These are phyloP conservation scores for Scleroderma bovista DNA, from an alignment of 768 basidiomycete species.

Conservation along the genomic window DNA sequence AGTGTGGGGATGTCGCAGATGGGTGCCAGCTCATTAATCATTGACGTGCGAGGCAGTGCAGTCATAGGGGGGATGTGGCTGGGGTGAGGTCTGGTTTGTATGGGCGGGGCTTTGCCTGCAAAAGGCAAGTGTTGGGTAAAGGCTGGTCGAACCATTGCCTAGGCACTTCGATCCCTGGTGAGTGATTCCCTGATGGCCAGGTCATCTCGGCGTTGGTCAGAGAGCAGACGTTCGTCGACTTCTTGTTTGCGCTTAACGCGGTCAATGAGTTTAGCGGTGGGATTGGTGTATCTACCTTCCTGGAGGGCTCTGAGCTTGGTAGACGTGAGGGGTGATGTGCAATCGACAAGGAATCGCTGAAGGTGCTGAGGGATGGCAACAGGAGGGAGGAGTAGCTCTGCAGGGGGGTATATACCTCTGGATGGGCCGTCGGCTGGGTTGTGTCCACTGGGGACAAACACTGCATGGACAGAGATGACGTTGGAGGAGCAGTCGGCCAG, in stretches of 20 bases:
- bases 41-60: constrained; percentile 22
- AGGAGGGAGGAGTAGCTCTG: constrained; percentile 6
- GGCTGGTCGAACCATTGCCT: too few species aligned
- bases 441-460: constrained; percentile 2
- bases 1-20: background rate
- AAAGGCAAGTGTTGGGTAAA: background rate
- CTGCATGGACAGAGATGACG: constrained; percentile 4
- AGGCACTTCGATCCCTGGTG: constrained; percentile 6
- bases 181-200: too few species aligned
- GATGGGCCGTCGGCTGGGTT: constrained; percentile 20
- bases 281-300: background rate
- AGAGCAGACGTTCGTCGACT: too few species aligned
- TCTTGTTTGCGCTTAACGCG: too few species aligned
- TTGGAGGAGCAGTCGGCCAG: background rate
- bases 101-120: background rate
- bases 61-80: constrained; percentile 12
- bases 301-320: background rate
- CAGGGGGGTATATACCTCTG: constrained; percentile 2
- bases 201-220: too few species aligned
- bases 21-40: constrained; percentile 23
- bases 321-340: background rate
- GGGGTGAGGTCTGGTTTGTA: constrained; percentile 12
- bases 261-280: constrained; percentile 1
- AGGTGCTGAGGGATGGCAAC: constrained; percentile 6
- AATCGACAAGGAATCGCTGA: background rate